Conservation (phyloP, 2,329 filamentous ascomycete genomes). For the Nannizzia gypsea region DNA sequence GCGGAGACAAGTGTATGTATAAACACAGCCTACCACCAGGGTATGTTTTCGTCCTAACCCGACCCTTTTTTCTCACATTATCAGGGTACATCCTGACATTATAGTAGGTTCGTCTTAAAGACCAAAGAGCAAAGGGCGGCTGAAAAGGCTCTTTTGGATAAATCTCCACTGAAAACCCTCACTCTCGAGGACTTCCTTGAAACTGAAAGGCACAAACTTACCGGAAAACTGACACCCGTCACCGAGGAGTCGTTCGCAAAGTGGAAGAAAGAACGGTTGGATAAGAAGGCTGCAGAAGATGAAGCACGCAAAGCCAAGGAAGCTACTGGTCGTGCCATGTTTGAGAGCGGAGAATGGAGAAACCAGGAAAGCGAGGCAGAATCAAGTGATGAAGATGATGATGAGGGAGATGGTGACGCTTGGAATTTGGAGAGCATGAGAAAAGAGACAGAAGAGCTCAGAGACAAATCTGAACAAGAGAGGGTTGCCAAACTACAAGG, state of each 20-base stretch:
- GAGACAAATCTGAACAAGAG: conserved; percentile 68
- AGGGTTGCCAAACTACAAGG: conserved; percentile 35
- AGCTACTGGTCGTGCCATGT: conserved; percentile 84
- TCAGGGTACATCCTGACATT: conserved; percentile 14
- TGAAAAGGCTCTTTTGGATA: conserved; percentile 92
- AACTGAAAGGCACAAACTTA: conserved; percentile 89
- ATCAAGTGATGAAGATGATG: conserved; percentile 50
- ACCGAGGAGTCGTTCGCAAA: conserved; percentile 86
- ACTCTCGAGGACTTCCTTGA: conserved; percentile 97
- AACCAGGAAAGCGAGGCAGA: conserved; percentile 52
- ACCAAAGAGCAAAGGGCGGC: conserved; percentile 93
- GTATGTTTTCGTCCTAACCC: conserved; percentile 43
- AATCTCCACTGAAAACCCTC: conserved; percentile 84
- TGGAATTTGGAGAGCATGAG: conserved; percentile 67
- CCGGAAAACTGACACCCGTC: conserved; percentile 81
- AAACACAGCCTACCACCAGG: conserved; percentile 89
- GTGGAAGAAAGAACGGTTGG: conserved; percentile 89
- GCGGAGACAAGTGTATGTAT: conserved; percentile 97
- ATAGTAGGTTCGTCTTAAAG: conserved; percentile 75
- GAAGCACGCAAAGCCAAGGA: conserved; percentile 86
- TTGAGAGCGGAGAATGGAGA: conserved; percentile 92
- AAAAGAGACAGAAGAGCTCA: conserved; percentile 67
- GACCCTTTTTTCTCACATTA: neutral
- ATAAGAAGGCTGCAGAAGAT: conserved; percentile 93
- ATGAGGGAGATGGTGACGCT: conserved; percentile 36